These are phyloP conservation scores for Gnaphalium uliginosum DNA, from an alignment of 129 eudicot species.

Conservation along the genomic window DNA sequence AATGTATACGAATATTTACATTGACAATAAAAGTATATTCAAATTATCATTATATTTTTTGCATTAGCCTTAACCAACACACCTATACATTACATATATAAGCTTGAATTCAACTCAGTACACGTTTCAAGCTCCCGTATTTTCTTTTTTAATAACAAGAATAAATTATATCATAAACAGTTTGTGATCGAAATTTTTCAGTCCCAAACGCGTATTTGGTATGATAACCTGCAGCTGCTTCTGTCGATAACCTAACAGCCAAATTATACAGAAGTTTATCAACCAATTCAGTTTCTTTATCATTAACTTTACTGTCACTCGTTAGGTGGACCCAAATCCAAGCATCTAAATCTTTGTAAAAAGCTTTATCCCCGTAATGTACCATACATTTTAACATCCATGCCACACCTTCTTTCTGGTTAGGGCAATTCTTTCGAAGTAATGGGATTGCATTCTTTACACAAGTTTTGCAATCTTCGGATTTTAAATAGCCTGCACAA, in stretches of 20 bases:
- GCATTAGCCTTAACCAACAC: too few species aligned
- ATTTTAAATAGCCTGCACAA: conserved; percentile 32
- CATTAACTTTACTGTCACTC: not conserved
- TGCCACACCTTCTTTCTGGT: conserved; percentile 22
- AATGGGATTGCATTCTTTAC: not conserved
- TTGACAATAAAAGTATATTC: too few species aligned
- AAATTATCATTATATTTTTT: too few species aligned
- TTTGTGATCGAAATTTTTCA: not conserved
- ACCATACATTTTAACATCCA: conserved; percentile 27
- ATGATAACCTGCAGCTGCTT: not conserved
- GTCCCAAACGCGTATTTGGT: not conserved
- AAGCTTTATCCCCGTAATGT: conserved; percentile 21
- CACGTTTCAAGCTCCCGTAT: too few species aligned
- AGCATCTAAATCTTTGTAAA: not conserved
- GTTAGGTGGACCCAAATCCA: not conserved
- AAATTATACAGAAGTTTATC: not conserved
- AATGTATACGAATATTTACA: too few species aligned
- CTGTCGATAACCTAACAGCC: not conserved
- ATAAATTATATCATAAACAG: not conserved
- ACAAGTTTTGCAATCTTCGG: conserved; percentile 17
- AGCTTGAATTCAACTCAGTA: too few species aligned
- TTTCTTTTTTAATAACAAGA: not conserved
- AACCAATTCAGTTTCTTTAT: not conserved
- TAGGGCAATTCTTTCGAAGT: conserved; percentile 11
- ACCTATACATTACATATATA: too few species aligned